Percentiles rank a stretch among this genome's conserved stretches.
phyloP scores from a whole-genome alignment of 1,284 basidiomycete species.

The Stygiomarasmius scandens region DNA sequence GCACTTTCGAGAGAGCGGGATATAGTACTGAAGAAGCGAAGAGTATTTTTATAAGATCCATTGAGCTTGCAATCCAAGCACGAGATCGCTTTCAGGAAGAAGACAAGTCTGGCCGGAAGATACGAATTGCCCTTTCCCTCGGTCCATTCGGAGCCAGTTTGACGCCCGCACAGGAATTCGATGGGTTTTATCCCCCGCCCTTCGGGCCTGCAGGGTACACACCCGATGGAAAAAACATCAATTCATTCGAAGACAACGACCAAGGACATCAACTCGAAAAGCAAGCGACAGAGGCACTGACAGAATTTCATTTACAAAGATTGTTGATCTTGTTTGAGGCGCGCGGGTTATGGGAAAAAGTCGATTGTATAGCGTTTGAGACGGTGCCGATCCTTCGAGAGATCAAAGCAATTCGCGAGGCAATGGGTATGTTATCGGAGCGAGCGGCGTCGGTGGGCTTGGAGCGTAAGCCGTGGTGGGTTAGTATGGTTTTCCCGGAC shows the following conservation, averaged over 20 bases:
- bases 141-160: conserved; percentile 78
- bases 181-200: conserved; percentile 75
- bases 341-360: conserved; percentile 50
- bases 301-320: conserved; percentile 69
- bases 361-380: conserved; percentile 79
- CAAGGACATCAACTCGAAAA: conserved; percentile 34
- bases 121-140: conserved; percentile 66
- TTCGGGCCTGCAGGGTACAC: conserved; percentile 60
- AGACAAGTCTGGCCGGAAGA: conserved; percentile 8
- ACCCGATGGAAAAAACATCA: conserved; percentile 37
- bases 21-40: conserved; percentile 47
- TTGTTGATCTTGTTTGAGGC: conserved; percentile 57
- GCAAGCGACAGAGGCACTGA: conserved; percentile 55
- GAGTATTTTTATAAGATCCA: conserved; percentile 55
- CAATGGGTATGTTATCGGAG: conserved; percentile 47
- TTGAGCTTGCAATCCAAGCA: conserved; percentile 55
- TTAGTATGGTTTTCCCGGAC: conserved; percentile 68
- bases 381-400: conserved; percentile 75
- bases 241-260: conserved; percentile 40
- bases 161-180: conserved; percentile 71
- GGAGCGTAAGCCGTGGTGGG: conserved; percentile 72
- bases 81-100: conserved; percentile 21
- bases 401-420: conserved; percentile 64
- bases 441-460: conserved; percentile 12
- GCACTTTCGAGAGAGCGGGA: conserved; percentile 57